Percentiles rank a stretch among this genome's conserved stretches.
These are phyloP conservation scores for Penicillium lividum DNA, from an alignment of 495 filamentous ascomycete species.

Conservation along the genomic window DNA sequence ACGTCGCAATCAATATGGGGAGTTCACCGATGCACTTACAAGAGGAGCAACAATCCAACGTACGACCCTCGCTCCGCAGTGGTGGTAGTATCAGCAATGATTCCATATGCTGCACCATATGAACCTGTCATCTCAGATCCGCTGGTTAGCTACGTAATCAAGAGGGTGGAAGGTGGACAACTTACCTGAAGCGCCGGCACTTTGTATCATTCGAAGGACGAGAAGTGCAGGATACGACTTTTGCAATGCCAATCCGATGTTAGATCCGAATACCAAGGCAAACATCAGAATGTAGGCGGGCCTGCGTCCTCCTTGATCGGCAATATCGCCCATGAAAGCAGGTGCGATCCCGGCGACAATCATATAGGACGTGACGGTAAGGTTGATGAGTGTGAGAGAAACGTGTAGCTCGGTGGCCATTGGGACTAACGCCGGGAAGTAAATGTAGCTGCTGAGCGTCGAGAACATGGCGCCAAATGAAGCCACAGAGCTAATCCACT, in stretches of 20 bases:
- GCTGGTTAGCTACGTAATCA: no score
- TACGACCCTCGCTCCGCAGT: constrained; percentile 50
- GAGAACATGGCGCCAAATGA: no score
- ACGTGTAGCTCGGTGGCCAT: constrained; percentile 15
- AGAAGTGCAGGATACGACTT: constrained; percentile 47
- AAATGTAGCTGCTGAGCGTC: no score
- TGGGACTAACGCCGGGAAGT: no score
- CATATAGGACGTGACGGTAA: constrained; percentile 55
- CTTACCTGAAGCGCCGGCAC: constrained; percentile 48
- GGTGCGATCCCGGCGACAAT: constrained; percentile 45
- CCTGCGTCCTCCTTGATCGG: constrained; percentile 51
- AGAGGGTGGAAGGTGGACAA: no score
- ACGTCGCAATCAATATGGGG: no score
- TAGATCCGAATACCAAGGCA: constrained; percentile 42
- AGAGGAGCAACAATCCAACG: constrained; percentile 41
- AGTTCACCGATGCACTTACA: no score
- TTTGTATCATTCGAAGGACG: constrained; percentile 50
- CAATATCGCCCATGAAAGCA: constrained; percentile 48
- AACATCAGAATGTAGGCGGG: constrained; percentile 49
- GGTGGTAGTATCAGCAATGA: constrained; percentile 49
- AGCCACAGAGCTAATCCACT: no score
- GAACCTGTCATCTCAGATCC: no score
- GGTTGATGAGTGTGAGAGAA: constrained; percentile 43
- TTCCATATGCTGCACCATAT: constrained; percentile 7
- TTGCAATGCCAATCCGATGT: constrained; percentile 49